These are phyloP conservation scores for Tylopilus felleus DNA, from an alignment of 768 basidiomycete genomes.

Conservation along the genomic window DNA sequence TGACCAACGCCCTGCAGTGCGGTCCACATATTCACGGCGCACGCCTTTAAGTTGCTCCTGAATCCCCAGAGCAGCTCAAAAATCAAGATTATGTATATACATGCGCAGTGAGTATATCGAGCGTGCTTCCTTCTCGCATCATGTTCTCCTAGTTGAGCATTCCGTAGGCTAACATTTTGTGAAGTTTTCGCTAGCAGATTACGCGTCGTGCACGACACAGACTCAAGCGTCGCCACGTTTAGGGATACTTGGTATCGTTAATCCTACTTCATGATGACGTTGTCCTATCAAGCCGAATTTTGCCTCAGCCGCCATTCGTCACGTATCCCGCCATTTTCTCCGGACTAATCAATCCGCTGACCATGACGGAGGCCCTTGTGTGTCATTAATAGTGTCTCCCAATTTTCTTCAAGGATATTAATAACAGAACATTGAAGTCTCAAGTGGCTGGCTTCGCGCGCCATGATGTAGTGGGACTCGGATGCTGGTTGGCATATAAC, in stretches of 20 bases:
- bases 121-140: background rate
- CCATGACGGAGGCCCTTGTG: background rate
- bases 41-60: too few relatives aligned
- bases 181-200: background rate
- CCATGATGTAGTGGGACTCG: background rate
- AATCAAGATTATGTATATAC: background rate
- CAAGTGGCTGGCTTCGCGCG: too few relatives aligned
- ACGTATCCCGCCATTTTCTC: too few relatives aligned
- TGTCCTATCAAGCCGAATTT: too few relatives aligned
- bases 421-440: too few relatives aligned
- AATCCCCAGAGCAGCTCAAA: background rate
- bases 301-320: too few relatives aligned
- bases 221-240: background rate
- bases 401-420: too few relatives aligned
- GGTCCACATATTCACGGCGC: too few relatives aligned
- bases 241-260: too few relatives aligned
- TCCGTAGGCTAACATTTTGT: background rate
- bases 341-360: too few relatives aligned
- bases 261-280: too few relatives aligned
- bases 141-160: background rate
- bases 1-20: too few relatives aligned
- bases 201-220: background rate
- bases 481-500: background rate
- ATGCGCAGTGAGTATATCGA: background rate
- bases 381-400: background rate